phyloP scores from a whole-genome alignment of 805 yeast species.

The Starmera pachycereana region DNA sequence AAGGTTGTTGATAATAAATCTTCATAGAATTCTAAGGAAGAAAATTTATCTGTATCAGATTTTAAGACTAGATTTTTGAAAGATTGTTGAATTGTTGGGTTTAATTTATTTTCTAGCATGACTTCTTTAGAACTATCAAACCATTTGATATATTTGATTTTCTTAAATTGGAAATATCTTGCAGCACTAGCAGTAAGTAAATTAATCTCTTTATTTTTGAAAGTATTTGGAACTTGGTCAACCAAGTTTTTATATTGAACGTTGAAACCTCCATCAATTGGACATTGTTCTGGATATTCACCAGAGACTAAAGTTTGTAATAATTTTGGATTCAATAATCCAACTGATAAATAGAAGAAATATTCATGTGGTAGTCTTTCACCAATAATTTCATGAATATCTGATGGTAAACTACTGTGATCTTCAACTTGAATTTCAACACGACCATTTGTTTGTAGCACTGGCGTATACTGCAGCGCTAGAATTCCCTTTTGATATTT shows the following conservation, averaged over 20 bases:
- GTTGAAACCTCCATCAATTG: slow-evolving; percentile 53
- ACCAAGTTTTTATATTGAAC: slow-evolving; percentile 50
- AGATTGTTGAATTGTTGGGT: slow-evolving; percentile 40
- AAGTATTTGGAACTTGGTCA: slow-evolving; percentile 30
- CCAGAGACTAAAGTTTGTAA: slow-evolving; percentile 63
- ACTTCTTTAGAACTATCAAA: slow-evolving; percentile 29
- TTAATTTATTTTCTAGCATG: slow-evolving; percentile 40
- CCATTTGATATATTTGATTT: slow-evolving; percentile 46
- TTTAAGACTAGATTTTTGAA: slow-evolving; percentile 25
- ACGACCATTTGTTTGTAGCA: slow-evolving; percentile 56
- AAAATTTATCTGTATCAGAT: slow-evolving; percentile 20
- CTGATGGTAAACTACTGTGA: slow-evolving; percentile 41
- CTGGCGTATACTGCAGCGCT: slow-evolving; percentile 63
- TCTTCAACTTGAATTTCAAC: slow-evolving; percentile 47
- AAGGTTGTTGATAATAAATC: slow-evolving; percentile 15
- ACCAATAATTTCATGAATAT: slow-evolving; percentile 72
- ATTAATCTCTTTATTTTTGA: slow-evolving; percentile 54
- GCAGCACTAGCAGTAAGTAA: slow-evolving; percentile 63
- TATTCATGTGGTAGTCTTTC: slow-evolving; percentile 81
- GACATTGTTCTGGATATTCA: slow-evolving; percentile 47
- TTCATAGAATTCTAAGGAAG: slow-evolving; percentile 18
- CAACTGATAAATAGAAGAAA: slow-evolving; percentile 71
- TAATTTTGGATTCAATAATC: slow-evolving; percentile 54
- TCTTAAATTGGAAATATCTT: slow-evolving; percentile 77
- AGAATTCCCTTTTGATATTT: slow-evolving; percentile 60